phyloP scores from a whole-genome alignment of 805 yeast species.

The Suhomyces sp. region DNA sequence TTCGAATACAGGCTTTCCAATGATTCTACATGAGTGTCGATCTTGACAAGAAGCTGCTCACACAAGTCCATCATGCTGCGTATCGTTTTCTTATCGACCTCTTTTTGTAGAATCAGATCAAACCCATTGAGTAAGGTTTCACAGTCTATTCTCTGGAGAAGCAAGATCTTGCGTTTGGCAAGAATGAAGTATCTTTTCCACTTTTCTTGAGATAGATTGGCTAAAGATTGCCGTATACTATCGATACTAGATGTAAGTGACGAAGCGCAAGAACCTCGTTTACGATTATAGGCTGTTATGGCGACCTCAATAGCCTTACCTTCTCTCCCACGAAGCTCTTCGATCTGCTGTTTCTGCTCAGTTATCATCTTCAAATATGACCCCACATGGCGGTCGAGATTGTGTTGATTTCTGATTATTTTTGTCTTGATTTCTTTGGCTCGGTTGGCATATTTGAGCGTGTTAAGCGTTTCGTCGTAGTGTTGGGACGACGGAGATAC shows the following conservation, averaged over 20 bases:
- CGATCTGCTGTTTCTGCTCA: constrained; percentile 74
- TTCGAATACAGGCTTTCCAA: constrained; percentile 49
- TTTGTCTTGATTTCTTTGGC: constrained; percentile 90
- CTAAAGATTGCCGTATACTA: constrained; percentile 39
- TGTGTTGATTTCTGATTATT: constrained; percentile 67
- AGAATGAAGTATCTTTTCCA: constrained; percentile 42
- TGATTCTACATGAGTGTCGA: constrained; percentile 46
- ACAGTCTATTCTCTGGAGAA: constrained; percentile 44
- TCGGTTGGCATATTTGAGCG: constrained; percentile 85
- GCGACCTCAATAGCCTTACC: constrained; percentile 37
- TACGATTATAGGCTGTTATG: constrained; percentile 29
- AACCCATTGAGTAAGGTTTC: constrained; percentile 10
- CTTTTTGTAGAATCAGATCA: background rate
- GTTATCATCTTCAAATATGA: constrained; percentile 81
- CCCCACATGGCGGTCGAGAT: constrained; percentile 78
- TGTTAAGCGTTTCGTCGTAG: constrained; percentile 90
- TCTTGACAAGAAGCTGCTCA: constrained; percentile 33
- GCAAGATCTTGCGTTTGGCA: constrained; percentile 46
- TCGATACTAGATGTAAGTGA: constrained; percentile 43
- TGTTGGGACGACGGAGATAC: constrained; percentile 83
- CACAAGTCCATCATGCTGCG: constrained; percentile 15
- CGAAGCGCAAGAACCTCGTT: constrained; percentile 38
- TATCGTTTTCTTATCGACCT: background rate
- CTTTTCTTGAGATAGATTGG: constrained; percentile 43
- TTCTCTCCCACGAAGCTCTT: constrained; percentile 60